Evolutionary conservation across 2,329 filamentous ascomycete species (phyloP), one percentile per base, ranked within the genome.

Genomic region (Metarhizium humberi): DNA sequence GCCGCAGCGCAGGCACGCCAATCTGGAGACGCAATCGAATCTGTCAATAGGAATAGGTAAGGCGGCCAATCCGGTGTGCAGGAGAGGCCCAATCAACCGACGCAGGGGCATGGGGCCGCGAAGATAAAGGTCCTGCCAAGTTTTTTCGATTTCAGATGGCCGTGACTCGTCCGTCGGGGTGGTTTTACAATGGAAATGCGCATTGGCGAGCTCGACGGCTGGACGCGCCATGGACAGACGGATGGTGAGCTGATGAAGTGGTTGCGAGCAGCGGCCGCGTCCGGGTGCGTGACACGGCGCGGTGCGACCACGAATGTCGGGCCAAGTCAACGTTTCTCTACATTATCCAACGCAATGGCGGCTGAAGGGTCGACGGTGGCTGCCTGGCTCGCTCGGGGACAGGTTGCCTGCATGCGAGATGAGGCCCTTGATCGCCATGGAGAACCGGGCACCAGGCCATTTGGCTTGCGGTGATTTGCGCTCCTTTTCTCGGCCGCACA

Each of bases 1-100:
- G 54, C 54, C 20, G 20, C 47, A 7, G 13, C 3, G 6, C 32
- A 34, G 32, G 25, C 3, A 40, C 25, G 32, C 4, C 16, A 43
- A 47, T 36, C 29, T 30, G 50, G 50, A 50, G 50, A 55, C 50
- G 54, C 50, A 55, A 55, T 55, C 50, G 54, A 55, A 55, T 55
- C 54, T 55, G 54, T 42, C 54, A 55, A 52, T 20, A 16, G 32
- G 40, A 45, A 55, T 14, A 30, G 34, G 45, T 14, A 50, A 50
- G 45, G 32, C 25, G 32, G 18, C 49, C 49, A 51, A 36, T 51
- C 30, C 16, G n/a, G 49, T 30, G 11, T 40, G 49, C 45, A 48
- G 45, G 25, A 20, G n/a, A 7, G 13, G 20, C 8, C 43, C 20
- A 48, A 48, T 48, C 45, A 48, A 16, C 45, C 20, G 3, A 48